Base-by-base conservation (phyloP, 2,329 filamentous ascomycete genomes). In the Didymella sp. region DNA sequence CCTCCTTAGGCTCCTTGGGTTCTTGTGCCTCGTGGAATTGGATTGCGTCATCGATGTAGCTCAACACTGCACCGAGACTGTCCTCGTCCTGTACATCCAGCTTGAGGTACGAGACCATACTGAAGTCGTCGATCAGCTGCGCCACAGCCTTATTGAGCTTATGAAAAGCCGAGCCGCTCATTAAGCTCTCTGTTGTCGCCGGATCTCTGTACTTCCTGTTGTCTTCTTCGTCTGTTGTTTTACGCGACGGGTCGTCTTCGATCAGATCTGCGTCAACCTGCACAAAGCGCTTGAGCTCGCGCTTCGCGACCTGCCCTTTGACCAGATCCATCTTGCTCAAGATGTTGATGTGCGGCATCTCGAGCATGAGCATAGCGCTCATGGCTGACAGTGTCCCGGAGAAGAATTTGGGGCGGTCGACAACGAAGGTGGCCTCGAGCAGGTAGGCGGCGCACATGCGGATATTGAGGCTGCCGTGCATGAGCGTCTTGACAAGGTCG, bases 331-430 rank as follows among this genome's bases (percentile, higher is more conserved):
- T 98, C 80, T 99, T 99, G 73, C 90, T 96, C 53, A 99, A 81
- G 59, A 99, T 89, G 75, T 99, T 99, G 73, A 99, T 87, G 74
- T 99, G 95, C 4, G 95, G 95, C 63, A 98, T 87, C 78, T 98
- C 95, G 61, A 99, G 85, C 92, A 98, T 95, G 70, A 99, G 87
- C 95, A 99, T 99, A 63, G 95, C 93, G 71, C 91, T 96, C 95
- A 99, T 98, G 63, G 95, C 95, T 73, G 90, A 95, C 58, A 99
- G 82, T 0, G 95, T 96, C 12, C 95, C 95, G 0, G 95, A 89
- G 77, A 99, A 98, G 83, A 96, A 99, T 80, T 98, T 99, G 71
- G 95, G 91, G 59, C 92, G 89, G 78, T 99, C 95, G 60, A 97
- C 87, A 69, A 98, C 89, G 75, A 98, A 99, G 8, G 93, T 97